Evolutionary conservation across 306 rosid genomes (phyloP), one percentile per base, ranked within the genome.

Genomic region (Malus asiatica): DNA sequence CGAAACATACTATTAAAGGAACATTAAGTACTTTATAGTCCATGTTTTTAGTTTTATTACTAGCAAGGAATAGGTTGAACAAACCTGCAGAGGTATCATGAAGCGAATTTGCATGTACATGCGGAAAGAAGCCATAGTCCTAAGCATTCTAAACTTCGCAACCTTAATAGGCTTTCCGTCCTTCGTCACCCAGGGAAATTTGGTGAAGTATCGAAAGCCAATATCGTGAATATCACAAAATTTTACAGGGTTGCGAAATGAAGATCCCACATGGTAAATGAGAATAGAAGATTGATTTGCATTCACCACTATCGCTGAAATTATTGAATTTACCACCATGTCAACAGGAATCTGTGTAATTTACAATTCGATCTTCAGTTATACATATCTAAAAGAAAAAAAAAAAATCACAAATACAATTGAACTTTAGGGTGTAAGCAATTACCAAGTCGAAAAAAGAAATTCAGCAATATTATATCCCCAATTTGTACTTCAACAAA

Each of bases 321-420:
- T 62, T 18, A 85, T 72, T 74, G 80, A 73, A 30, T 85, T 88
- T 30, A 76, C 66, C 30, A 85, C 85, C 86, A 87, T 44, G 38
- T 85, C 91, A 22, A 65, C 91, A 4, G 91, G 89, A 53, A 83
- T 81, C 91, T 85, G 68, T 71, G 33, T 5, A 4, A 25, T 48
- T 6, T 71, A 2, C 15, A 20, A 29, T 16, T 57, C 59, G 10
- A 1, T 51, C 59, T 53, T 15, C 20, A 52, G 58, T 58, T 42
- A 10, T 23, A 42, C 44, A 42, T 42, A 33, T 23, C 25, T 23
- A 23, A 23, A 23, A 23, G 25, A 23, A 23, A 23, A 23, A 23
- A 23, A 23, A 23, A 23, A 23, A 23, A 23, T 23, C 25, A 23
- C 25, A 23, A 23, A 23, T 23, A 23, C 25, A 23, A 23, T 23